Conservation (phyloP, 2,329 filamentous ascomycete genomes). For the Tolypocladium amazonense region DNA sequence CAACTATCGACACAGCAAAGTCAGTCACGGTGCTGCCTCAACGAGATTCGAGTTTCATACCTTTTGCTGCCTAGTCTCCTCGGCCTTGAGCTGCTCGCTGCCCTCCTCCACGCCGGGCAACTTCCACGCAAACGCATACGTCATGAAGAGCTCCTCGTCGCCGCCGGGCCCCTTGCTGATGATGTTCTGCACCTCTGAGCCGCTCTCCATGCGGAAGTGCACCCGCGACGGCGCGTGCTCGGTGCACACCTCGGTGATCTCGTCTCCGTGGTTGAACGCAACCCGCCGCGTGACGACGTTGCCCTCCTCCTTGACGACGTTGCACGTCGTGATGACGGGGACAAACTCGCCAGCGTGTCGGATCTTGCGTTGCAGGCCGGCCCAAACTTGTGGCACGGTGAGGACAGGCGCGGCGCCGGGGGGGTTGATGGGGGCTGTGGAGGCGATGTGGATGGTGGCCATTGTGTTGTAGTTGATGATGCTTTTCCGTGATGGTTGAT, state of each 20-base stretch:
- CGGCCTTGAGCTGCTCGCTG: constrained; percentile 7
- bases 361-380: constrained; percentile 17
- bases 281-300: constrained; percentile 11
- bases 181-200: constrained; percentile 20
- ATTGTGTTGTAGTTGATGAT: neutral
- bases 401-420: constrained; percentile 3
- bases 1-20: constrained; percentile 5
- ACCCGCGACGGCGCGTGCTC: constrained; percentile 17
- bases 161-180: constrained; percentile 12
- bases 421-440: constrained; percentile 19
- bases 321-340: constrained; percentile 7
- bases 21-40: neutral
- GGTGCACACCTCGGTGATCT: constrained; percentile 18
- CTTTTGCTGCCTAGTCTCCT: constrained; percentile 11
- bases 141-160: constrained; percentile 16
- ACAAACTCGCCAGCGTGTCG: constrained; percentile 17
- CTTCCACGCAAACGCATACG: constrained; percentile 21
- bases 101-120: constrained; percentile 10
- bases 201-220: constrained; percentile 18
- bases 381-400: constrained; percentile 15
- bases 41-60: constrained; percentile 1
- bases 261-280: constrained; percentile 7
- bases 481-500: neutral
- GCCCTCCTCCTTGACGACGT: neutral
- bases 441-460: constrained; percentile 8